Conservation (phyloP, 2,329 filamentous ascomycete species). For the Alternaria sp. region DNA sequence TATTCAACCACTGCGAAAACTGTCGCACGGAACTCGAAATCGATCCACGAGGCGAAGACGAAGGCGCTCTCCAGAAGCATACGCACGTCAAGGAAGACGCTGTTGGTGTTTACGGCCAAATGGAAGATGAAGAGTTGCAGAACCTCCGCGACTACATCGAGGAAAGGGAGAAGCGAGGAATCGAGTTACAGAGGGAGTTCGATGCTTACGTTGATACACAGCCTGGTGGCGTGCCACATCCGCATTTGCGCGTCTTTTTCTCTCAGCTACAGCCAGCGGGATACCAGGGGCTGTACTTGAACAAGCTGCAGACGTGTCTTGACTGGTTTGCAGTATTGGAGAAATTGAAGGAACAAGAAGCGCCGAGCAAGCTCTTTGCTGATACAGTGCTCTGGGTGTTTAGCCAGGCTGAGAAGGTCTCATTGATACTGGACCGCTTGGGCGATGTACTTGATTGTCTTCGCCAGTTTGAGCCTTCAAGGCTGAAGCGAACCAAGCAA, state of each 20-base stretch:
- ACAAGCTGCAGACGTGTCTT: neutral
- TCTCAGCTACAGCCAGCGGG: neutral
- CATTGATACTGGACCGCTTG: neutral
- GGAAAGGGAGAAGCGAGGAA: neutral
- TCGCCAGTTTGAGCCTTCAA: neutral
- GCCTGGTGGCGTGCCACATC: neutral
- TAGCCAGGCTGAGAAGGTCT: neutral
- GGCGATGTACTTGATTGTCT: neutral
- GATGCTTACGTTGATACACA: neutral
- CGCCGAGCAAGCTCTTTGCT: neutral
- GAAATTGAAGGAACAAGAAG: neutral
- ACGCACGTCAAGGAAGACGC: neutral
- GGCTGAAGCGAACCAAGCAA: neutral
- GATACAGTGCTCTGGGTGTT: slow-evolving; percentile 4
- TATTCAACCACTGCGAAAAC: slow-evolving; percentile 1
- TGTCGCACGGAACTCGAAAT: neutral
- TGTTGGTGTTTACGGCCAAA: neutral
- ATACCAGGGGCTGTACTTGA: neutral
- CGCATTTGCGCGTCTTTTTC: neutral
- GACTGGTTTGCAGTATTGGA: neutral
- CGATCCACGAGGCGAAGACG: neutral
- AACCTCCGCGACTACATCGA: neutral
- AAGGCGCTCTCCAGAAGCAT: neutral
- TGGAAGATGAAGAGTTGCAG: neutral
- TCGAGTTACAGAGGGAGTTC: neutral